A percentile compares a stretch with the other conserved stretches of the same genome.
These are phyloP conservation scores for Solanum sejunctum DNA, from an alignment of 257 asterid genomes.

Conservation along the genomic window DNA sequence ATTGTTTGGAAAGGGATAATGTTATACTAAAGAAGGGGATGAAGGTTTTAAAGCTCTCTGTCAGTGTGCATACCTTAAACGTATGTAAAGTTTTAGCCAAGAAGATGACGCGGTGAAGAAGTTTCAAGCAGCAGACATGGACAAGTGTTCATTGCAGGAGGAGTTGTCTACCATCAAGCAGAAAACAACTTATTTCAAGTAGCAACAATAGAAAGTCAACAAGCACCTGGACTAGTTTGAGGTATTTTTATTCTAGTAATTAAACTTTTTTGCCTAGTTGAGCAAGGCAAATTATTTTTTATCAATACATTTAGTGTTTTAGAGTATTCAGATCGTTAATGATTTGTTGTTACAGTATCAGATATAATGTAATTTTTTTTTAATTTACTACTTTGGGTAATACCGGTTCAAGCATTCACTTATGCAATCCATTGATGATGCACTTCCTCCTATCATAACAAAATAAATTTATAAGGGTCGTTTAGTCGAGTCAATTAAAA, in stretches of 20 bases:
- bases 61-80: constrained; percentile 8
- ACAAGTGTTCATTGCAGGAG: constrained; percentile 30
- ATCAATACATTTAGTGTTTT: no score
- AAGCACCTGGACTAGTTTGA: constrained; percentile 36
- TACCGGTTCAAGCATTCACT: no score
- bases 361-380: no score
- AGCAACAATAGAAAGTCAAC: constrained; percentile 26
- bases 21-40: constrained; percentile 16
- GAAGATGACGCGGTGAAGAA: constrained; percentile 40
- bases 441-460: no score
- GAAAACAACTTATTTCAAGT: constrained; percentile 3
- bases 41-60: constrained; percentile 31
- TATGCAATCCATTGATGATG: no score
- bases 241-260: not conserved
- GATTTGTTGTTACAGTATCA: no score
- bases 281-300: no score
- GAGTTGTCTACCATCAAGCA: constrained; percentile 19
- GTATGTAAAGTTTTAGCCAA: constrained; percentile 26
- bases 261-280: no score
- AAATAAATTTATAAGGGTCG: no score
- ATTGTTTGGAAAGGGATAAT: constrained; percentile 37
- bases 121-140: constrained; percentile 21
- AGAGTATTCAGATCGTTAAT: no score
- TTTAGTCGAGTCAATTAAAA: no score
- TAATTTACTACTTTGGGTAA: no score